Evolutionary conservation across 805 yeast species (phyloP).

Genomic region (Yamadazyma laniorum): DNA sequence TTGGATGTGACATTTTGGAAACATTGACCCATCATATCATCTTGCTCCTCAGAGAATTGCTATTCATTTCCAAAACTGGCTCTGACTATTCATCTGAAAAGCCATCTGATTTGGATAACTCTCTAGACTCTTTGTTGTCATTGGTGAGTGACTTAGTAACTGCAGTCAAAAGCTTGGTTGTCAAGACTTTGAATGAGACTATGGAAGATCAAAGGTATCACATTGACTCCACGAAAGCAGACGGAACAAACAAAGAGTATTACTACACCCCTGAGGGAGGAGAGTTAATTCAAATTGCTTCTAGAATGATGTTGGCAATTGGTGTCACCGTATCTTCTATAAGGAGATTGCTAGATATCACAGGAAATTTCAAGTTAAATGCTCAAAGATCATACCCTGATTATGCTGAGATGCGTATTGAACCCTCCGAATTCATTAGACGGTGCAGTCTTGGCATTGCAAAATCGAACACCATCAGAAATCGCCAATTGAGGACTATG

Average conservation of each 20-base stretch:
- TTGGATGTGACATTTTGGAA: constrained; percentile 68
- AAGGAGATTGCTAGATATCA: constrained; percentile 47
- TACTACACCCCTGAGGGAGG: constrained; percentile 68
- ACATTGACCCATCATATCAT: constrained; percentile 67
- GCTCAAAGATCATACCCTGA: constrained; percentile 64
- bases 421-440: constrained; percentile 58
- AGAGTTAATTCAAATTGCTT: constrained; percentile 55
- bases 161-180: constrained; percentile 61
- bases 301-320: constrained; percentile 58
- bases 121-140: constrained; percentile 57
- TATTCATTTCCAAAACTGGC: constrained; percentile 56
- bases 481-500: constrained; percentile 19
- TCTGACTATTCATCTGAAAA: constrained; percentile 38
- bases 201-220: constrained; percentile 29
- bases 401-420: constrained; percentile 53
- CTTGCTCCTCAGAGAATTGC: constrained; percentile 58
- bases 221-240: constrained; percentile 1
- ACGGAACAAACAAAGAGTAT: constrained; percentile 30
- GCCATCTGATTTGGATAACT: constrained; percentile 43
- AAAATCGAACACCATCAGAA: constrained; percentile 31
- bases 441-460: constrained; percentile 61
- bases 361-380: constrained; percentile 67
- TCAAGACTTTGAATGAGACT: constrained; percentile 47
- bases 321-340: constrained; percentile 50
- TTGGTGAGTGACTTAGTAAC: constrained; percentile 64